Percentiles rank a stretch among this genome's conserved stretches.
Conservation (phyloP, 306 rosid species). For the Cajanus cajan region DNA sequence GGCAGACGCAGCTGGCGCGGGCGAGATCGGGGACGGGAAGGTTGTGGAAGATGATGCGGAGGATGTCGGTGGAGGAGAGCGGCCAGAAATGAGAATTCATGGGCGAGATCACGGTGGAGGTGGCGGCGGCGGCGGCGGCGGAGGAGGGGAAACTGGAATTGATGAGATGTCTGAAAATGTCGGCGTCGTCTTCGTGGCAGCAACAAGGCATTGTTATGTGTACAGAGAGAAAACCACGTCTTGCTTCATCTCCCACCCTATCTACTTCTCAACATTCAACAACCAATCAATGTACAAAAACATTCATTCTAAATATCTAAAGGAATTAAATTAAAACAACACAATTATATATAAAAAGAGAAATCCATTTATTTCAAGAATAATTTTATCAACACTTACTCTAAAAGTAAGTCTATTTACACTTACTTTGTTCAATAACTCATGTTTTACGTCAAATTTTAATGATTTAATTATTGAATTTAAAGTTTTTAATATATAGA, state of each 20-base stretch:
- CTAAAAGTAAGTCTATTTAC: too few species aligned
- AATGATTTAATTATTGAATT: too few species aligned
- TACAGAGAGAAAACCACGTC: not conserved
- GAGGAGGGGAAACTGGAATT: constrained; percentile 30
- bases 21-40: constrained; percentile 76
- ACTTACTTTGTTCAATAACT: too few species aligned
- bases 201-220: constrained; percentile 53
- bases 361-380: too few species aligned
- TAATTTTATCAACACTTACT: too few species aligned
- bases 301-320: too few species aligned
- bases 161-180: constrained; percentile 42
- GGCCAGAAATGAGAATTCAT: constrained; percentile 78
- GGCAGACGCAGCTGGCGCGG: constrained; percentile 81
- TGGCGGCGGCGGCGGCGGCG: not conserved
- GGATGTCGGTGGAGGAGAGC: constrained; percentile 71
- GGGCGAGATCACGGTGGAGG: constrained; percentile 44
- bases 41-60: constrained; percentile 72
- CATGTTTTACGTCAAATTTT: too few species aligned
- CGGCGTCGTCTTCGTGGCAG: constrained; percentile 59
- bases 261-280: too few species aligned
- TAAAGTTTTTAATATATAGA: too few species aligned
- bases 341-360: too few species aligned
- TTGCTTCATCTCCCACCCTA: not conserved
- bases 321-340: too few species aligned
- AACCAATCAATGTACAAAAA: too few species aligned